Base-by-base conservation (phyloP, 768 basidiomycete genomes). In the Xerocomellus dryophilus region DNA sequence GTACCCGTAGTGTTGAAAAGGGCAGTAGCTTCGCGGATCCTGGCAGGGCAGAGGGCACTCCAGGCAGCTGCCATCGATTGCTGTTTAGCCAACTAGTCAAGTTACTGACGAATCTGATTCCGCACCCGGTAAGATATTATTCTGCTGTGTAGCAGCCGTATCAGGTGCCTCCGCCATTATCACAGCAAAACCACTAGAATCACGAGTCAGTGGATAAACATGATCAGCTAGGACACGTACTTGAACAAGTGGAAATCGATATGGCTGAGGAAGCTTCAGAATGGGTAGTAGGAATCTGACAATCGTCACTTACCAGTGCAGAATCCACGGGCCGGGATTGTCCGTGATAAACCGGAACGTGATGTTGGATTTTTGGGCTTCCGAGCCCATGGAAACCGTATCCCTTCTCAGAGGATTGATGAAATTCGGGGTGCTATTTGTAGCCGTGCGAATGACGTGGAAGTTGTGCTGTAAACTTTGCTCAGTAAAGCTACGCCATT, bases 271-370 rank as follows among this genome's bases (percentile, higher is more conserved):
- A 57, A 48, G 3, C 2, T 29, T 60, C 49, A 59, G 50, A 18
- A 10, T 14, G 14, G 9, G 25, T 4, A 39, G 21, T 20, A 5
- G 42, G 21, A 25, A 47, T 31, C 10, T 31, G 12, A 14, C 18
- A 41, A 39, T 12, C 9, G 18, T 9, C 45, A 35, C 62, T 48
- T 35, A 66, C 70, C 70, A 79, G 57, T 79, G 79, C 29, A 79
- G 55, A 58, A 79, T 71, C 80, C 83, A 85, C 4, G 80, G 79
- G 11, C 86, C 86, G 4, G 84, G 77, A 66, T 88, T 88, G 61
- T 88, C 79, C 4, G 85, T 84, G 23, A 71, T 62, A 68, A 84
- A 87, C 34, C 85, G 78, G 47, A 88, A 71, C 4, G 78, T 78
- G 27, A 80, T 77, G 61, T 78, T 69, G 65, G 78, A 67, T 0